Evolutionary conservation across 345 rosid genomes (phyloP), one percentile per base, ranked within the genome.

Genomic region (Eutrema heterophyllum): DNA sequence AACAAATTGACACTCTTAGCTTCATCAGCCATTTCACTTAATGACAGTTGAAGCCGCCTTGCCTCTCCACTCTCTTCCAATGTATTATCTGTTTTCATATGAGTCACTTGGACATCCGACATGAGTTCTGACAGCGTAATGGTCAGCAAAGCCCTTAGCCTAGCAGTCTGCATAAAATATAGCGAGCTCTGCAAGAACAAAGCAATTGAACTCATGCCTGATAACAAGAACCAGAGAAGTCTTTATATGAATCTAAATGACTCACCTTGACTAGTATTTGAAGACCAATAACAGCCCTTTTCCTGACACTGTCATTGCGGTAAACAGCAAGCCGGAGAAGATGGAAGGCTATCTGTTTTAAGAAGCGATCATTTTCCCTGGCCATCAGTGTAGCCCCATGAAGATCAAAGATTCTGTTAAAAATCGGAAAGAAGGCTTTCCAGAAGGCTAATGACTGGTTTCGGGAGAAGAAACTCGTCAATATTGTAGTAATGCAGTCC

Each of bases 21-120:
- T 75, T 92, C 98, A 59, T 92, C 92, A 48, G 97, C 88, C 96
- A 95, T 87, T 84, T 92, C 99, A 74, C 87, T 90, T 83, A 95
- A 84, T 14, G 98, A 86, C 71, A 80, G 87, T 76, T 91, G 96
- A 61, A 95, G 97, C 33, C 98, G 85, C 58, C 88, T 77, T 16
- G 99, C 97, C 77, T 95, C 99, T 61, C 96, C 98, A 72, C 98
- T 95, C 86, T 92, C 97, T 82, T 95, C 99, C 41, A 89, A 78
- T 51, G 92, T 83, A 72, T 96, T 96, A 83, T 95, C 98, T 59
- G 99, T 54, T 76, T 83, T 90, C 98, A 90, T 88, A 79, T 92
- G 97, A 78, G 97, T 90, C 65, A 92, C 94, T 86, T 88, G 99
- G 63, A 92, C 96, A 71, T 90, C 98, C 41, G 99, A 95, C 94